phyloP scores from a whole-genome alignment of 306 rosid genomes.

The Datisca glomerata region DNA sequence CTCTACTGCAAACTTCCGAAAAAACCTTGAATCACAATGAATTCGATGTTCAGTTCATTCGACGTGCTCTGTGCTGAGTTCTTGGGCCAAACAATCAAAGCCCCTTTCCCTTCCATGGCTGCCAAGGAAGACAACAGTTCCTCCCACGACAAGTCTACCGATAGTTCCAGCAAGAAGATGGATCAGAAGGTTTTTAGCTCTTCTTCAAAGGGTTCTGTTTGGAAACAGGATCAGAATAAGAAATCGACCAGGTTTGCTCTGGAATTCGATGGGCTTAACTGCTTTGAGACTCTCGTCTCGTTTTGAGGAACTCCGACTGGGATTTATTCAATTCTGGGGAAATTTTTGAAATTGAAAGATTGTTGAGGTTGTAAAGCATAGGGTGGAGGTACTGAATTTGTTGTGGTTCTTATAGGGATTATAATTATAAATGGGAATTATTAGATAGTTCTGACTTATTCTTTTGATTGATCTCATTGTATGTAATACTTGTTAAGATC shows the following conservation, averaged over 20 bases:
- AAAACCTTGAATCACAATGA: too few species aligned
- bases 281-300: constrained; percentile 13
- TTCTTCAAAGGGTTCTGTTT: neutral
- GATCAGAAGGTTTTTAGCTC: neutral
- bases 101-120: constrained; percentile 15
- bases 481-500: too few species aligned
- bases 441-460: too few species aligned
- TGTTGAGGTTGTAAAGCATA: too few species aligned
- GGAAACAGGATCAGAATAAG: neutral
- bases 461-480: too few species aligned
- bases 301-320: too few species aligned
- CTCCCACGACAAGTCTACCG: neutral
- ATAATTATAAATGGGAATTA: too few species aligned
- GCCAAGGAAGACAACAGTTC: neutral
- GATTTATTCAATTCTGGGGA: too few species aligned
- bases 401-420: too few species aligned
- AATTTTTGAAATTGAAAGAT: too few species aligned
- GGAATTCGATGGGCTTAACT: constrained; percentile 12
- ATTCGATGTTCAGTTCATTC: constrained; percentile 37
- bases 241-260: constrained; percentile 4
- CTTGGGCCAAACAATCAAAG: constrained; percentile 20
- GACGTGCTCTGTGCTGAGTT: constrained; percentile 29
- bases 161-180: neutral
- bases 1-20: too few species aligned
- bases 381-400: too few species aligned